These are phyloP conservation scores for Ceratonia siliqua DNA, from an alignment of 306 rosid species.

Conservation along the genomic window DNA sequence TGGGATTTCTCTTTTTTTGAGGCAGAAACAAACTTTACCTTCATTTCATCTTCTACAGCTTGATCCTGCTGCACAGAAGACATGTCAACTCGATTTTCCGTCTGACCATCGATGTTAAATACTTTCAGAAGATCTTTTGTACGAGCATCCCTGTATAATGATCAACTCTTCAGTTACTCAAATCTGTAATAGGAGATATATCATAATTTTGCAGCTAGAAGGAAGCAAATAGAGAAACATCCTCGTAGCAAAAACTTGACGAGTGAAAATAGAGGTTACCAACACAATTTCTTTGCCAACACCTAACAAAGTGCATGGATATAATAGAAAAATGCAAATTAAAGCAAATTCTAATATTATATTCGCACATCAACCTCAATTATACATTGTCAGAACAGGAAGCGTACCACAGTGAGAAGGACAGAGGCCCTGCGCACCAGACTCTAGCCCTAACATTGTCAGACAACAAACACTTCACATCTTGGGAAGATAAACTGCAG, in stretches of 20 bases:
- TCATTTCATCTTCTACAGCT: slow-evolving; percentile 80
- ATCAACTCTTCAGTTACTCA: slow-evolving; percentile 14
- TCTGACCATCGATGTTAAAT: slow-evolving; percentile 86
- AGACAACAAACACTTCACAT: slow-evolving; percentile 73
- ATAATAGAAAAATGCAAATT: neutral
- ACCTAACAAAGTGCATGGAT: neutral
- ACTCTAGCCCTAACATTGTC: slow-evolving; percentile 73
- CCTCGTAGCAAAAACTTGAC: neutral
- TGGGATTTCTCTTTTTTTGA: slow-evolving; percentile 86
- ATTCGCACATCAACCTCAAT: neutral
- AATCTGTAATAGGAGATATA: neutral
- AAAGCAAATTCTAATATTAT: neutral
- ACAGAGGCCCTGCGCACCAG: slow-evolving; percentile 74
- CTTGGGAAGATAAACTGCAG: slow-evolving; percentile 91
- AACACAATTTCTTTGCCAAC: neutral
- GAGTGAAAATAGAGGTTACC: neutral
- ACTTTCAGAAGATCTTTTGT: slow-evolving; percentile 85
- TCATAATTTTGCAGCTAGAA: slow-evolving; percentile 3
- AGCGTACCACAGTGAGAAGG: slow-evolving; percentile 83
- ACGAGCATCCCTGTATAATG: slow-evolving; percentile 78
- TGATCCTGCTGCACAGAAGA: slow-evolving; percentile 79
- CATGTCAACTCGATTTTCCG: slow-evolving; percentile 83
- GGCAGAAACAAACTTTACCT: slow-evolving; percentile 71
- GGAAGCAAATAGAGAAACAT: neutral
- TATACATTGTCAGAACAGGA: slow-evolving; percentile 11